These are phyloP conservation scores for Oryza meyeriana DNA, from an alignment of 176 grass and related monocot genomes.

Conservation along the genomic window DNA sequence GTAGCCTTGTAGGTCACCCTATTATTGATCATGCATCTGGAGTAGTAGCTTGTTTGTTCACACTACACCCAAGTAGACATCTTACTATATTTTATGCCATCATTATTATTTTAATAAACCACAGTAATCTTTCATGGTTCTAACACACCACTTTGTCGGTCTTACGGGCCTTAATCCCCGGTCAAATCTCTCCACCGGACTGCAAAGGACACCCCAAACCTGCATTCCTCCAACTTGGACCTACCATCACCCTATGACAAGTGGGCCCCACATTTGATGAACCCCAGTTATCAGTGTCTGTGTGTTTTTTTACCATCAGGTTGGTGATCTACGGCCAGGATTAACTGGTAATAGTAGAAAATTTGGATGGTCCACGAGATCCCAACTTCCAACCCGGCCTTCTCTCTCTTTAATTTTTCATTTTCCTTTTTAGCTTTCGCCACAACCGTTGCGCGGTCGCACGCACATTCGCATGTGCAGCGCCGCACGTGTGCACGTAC, in stretches of 20 bases:
- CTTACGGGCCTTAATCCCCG: conserved; percentile 12
- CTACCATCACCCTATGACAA: neutral
- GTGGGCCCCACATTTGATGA: fast-evolving
- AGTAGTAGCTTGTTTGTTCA: conserved; percentile 8
- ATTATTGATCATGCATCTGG: conserved; percentile 21
- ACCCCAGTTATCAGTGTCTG: neutral
- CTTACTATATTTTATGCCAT: neutral
- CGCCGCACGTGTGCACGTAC: conserved; percentile 58
- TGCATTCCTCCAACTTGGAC: neutral
- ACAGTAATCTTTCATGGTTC: conserved; percentile 26
- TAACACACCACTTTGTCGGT: conserved; percentile 58
- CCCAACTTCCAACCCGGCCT: neutral
- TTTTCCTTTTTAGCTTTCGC: neutral
- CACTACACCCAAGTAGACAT: neutral
- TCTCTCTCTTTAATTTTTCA: neutral
- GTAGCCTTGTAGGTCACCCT: neutral
- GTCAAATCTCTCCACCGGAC: conserved; percentile 31
- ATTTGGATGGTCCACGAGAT: conserved; percentile 31
- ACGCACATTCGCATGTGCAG: conserved; percentile 37
- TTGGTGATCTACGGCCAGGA: neutral
- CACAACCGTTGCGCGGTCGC: neutral
- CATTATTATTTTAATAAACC: neutral
- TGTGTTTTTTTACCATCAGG: neutral
- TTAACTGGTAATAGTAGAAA: neutral
- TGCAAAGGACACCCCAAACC: neutral